A percentile compares a stretch with the other conserved stretches of the same genome.
These are phyloP conservation scores for Xylaria venustula DNA, from an alignment of 495 filamentous ascomycete species.

Conservation along the genomic window DNA sequence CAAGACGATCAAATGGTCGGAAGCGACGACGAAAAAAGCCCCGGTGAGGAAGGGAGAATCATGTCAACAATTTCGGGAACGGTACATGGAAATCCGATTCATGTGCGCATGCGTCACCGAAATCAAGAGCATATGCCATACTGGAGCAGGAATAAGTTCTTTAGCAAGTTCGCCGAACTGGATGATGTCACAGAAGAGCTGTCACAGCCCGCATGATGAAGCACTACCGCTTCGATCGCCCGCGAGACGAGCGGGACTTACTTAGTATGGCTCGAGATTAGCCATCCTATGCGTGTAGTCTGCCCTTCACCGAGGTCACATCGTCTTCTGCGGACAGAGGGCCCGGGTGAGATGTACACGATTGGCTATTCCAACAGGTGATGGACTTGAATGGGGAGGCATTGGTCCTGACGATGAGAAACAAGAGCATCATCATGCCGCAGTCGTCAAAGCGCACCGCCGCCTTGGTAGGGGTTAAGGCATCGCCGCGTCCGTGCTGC, in stretches of 20 bases:
- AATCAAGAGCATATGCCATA: constrained; percentile 50
- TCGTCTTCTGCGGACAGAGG: constrained; percentile 97
- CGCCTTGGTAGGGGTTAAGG: constrained; percentile 88
- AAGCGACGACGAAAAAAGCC: constrained; percentile 46
- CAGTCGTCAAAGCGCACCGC: constrained; percentile 77
- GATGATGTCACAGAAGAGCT: constrained; percentile 48
- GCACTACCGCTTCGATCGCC: constrained; percentile 81
- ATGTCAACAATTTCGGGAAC: constrained; percentile 89
- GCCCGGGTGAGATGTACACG: constrained; percentile 92
- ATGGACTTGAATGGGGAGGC: constrained; percentile 39
- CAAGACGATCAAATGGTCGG: no score
- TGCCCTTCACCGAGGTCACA: constrained; percentile 92
- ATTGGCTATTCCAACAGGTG: constrained; percentile 71
- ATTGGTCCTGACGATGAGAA: constrained; percentile 88
- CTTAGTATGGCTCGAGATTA: constrained; percentile 86
- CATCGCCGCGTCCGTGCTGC: constrained; percentile 85
- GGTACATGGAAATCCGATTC: constrained; percentile 94
- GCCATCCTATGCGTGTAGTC: constrained; percentile 89
- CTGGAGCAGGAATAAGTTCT: constrained; percentile 56
- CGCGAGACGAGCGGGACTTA: constrained; percentile 71
- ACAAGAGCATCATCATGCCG: constrained; percentile 90
- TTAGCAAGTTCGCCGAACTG: constrained; percentile 54
- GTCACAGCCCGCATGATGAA: constrained; percentile 51
- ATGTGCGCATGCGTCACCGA: constrained; percentile 90
- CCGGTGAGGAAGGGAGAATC: constrained; percentile 78